These are phyloP conservation scores for Suillus subaureus DNA, from an alignment of 768 basidiomycete species.

Conservation along the genomic window DNA sequence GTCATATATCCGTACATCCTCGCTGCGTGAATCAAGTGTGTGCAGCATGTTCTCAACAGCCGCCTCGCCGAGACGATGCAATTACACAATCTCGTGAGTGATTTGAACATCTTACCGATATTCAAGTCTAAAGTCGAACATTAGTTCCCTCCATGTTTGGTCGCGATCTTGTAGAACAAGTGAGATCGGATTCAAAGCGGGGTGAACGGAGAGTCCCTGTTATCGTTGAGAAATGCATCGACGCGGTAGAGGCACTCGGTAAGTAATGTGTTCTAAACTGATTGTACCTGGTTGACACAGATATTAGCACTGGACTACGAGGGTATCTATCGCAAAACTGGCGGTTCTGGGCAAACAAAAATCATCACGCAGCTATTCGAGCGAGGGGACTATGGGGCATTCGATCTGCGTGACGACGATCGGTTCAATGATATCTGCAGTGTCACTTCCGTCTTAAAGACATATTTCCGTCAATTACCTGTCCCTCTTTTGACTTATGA, in stretches of 20 bases:
- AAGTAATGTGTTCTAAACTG: slow-evolving; percentile 28
- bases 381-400: slow-evolving; percentile 83
- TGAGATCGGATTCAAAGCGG: slow-evolving; percentile 61
- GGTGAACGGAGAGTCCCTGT: slow-evolving; percentile 73
- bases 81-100: slow-evolving; percentile 24
- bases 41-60: slow-evolving; percentile 62
- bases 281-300: slow-evolving; percentile 7
- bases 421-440: slow-evolving; percentile 97
- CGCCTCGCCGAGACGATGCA: slow-evolving; percentile 34
- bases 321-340: slow-evolving; percentile 97
- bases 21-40: slow-evolving; percentile 78
- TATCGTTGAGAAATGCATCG: slow-evolving; percentile 95
- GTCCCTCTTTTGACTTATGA: slow-evolving; percentile 89
- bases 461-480: slow-evolving; percentile 92
- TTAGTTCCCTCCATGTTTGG: slow-evolving; percentile 92
- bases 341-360: slow-evolving; percentile 90
- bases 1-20: slow-evolving; percentile 84
- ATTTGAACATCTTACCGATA: slow-evolving; percentile 9
- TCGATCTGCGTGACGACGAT: slow-evolving; percentile 85
- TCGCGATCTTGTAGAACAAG: slow-evolving; percentile 84
- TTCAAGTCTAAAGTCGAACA: slow-evolving; percentile 16
- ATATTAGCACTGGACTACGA: slow-evolving; percentile 86
- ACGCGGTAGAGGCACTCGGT: slow-evolving; percentile 89
- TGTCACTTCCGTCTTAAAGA: slow-evolving; percentile 95
- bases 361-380: slow-evolving; percentile 94